Evolutionary conservation across 306 rosid species (phyloP), one percentile per base, ranked within the genome.

Genomic region (Alnus glutinosa): DNA sequence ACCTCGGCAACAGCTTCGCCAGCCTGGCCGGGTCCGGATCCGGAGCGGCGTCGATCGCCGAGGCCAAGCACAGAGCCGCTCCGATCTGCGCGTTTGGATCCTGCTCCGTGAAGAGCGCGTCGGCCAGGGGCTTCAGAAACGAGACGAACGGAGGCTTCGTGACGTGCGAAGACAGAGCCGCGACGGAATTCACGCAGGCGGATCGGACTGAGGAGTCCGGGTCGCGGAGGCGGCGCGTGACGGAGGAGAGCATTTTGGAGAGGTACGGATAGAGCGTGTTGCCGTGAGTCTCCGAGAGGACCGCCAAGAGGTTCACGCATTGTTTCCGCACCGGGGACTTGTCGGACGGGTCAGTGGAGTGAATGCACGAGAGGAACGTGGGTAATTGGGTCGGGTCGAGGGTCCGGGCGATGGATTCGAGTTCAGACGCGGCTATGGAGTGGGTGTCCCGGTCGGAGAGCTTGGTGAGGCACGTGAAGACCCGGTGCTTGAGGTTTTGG

Each of bases 361-460:
- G 83, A 50, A 96, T 89, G 86, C 97, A 93, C 0, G 98, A 93
- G 36, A 96, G 92, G 68, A 96, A 96, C 18, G 81, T 78, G 8
- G 93, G 86, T 3, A 91, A 76, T 77, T 90, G 78, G 75, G 37
- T 61, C 4, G 83, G 71, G 52, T 93, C 93, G 3, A 96, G 92
- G 9, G 18, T 85, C 14, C 89, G 94, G 46, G 96, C 98, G 11
- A 96, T 89, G 47, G 94, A 88, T 34, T 90, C 89, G 7, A 96
- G 98, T 70, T 96, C 98, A 4, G 71, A 37, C 61, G 77, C 80
- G 16, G 99, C 98, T 28, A 89, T 61, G 39, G 96, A 80, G 51
- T 93, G 91, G 2, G 99, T 96, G 54, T 96, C 99, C 2, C 99
- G 93, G 87, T 96, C 99, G 70, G 99, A 90, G 83, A 96, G 98